These are phyloP conservation scores for Pythium apleroticum DNA, from an alignment of 352 stramenopile genomes.

Conservation along the genomic window DNA sequence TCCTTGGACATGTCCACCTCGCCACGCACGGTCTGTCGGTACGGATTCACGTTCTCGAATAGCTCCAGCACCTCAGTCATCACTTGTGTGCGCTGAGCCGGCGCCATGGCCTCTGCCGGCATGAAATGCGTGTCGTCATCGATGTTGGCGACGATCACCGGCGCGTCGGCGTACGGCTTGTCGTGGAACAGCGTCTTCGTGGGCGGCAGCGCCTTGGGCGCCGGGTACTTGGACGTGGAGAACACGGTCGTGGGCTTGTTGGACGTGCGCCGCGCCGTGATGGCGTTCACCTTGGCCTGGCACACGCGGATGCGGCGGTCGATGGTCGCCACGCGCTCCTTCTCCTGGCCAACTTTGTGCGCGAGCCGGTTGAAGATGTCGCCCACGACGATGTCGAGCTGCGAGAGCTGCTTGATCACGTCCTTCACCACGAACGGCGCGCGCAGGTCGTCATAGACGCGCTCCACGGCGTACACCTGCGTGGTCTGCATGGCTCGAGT, in stretches of 20 bases:
- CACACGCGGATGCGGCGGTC: slow-evolving; percentile 75
- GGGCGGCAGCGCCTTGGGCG: slow-evolving; percentile 62
- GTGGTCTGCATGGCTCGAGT: slow-evolving; percentile 80
- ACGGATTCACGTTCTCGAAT: slow-evolving; percentile 84
- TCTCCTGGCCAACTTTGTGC: slow-evolving; percentile 78
- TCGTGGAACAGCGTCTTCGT: slow-evolving; percentile 82
- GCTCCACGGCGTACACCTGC: slow-evolving; percentile 85
- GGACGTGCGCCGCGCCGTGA: slow-evolving; percentile 73
- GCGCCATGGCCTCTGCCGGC: slow-evolving; percentile 67
- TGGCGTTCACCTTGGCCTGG: slow-evolving; percentile 83
- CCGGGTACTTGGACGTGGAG: slow-evolving; percentile 86
- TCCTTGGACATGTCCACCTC: slow-evolving; percentile 86
- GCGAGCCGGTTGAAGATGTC: slow-evolving; percentile 83
- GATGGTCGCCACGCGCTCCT: slow-evolving; percentile 72
- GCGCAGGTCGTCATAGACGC: slow-evolving; percentile 85
- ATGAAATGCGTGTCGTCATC: slow-evolving; percentile 85
- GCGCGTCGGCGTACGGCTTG: slow-evolving; percentile 79
- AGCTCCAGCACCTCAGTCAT: slow-evolving; percentile 84
- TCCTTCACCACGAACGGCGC: slow-evolving; percentile 84
- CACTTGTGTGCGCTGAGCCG: slow-evolving; percentile 68
- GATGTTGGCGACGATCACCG: slow-evolving; percentile 61
- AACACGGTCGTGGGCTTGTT: slow-evolving; percentile 90
- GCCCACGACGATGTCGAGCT: slow-evolving; percentile 80
- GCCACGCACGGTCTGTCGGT: slow-evolving; percentile 61
- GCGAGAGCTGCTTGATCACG: slow-evolving; percentile 81